Evolutionary conservation across 83 land plant genomes (phyloP), one percentile per base, ranked within the genome.

Genomic region (Isoetes engelmannii): DNA sequence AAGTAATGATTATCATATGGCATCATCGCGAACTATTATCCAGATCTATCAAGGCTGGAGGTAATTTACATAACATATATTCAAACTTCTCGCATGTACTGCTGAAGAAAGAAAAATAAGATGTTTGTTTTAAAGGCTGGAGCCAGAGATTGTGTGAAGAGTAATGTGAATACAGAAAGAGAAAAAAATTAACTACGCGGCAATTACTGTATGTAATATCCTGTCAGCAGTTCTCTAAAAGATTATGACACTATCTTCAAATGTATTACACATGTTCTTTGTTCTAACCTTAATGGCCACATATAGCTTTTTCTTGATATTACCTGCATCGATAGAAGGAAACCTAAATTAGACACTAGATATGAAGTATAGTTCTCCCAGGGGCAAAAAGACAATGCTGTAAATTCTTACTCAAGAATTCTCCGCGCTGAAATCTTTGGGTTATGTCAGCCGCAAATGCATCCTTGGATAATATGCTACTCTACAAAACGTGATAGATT

Each of bases 361-460:
- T 7, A 2, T 19, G 17, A 8, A 64, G 12, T 7, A 18, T 46
- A 0, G 2, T 0, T 42, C 45, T 42, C 37, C 37, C 69, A 5
- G 21, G 5, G 44, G 61, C 18, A 49, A 51, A 8, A 8, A 68
- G 63, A 10, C 68, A 42, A 19, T 55, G 63, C 44, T 21, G 19
- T 9, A 60, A 61, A 41, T 20, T 28, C 65, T 61, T 44, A 72
- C 74, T 61, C 5, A 67, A 61, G 67, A 74, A 74, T 1, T 53
- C 60, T 45, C 53, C 20, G 1, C 77, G 72, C 72, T 74, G 77
- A 57, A 20, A 47, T 46, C 77, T 74, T 48, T 74, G 77, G 15
- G 61, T 74, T 17, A 74, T 15, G 46, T 74, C 77, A 12, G 77
- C 77, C n/a, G 77, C 77, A 19, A 65, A n/a, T 4, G 77, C 77